Percentiles rank a stretch among this genome's conserved stretches.
These are phyloP conservation scores for Saccharomyces eubayanus DNA, from an alignment of 805 yeast genomes.

Conservation along the genomic window DNA sequence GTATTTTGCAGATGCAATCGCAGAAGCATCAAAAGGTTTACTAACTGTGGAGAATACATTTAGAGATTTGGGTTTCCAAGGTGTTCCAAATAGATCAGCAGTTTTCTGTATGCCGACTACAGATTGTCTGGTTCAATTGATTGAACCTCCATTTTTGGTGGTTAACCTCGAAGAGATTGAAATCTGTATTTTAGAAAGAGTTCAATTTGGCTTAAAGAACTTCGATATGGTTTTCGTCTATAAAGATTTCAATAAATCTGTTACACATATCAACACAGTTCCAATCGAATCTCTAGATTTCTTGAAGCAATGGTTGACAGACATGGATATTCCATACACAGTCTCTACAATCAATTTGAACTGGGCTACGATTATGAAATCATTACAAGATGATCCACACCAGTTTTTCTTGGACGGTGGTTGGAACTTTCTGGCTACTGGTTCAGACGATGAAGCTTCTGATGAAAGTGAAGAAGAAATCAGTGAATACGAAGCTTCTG, in stretches of 20 bases:
- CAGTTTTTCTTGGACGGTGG: slow-evolving; percentile 93
- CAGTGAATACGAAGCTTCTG: slow-evolving; percentile 39
- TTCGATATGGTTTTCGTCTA: slow-evolving; percentile 95
- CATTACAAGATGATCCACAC: slow-evolving; percentile 84
- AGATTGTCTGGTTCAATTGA: slow-evolving; percentile 87
- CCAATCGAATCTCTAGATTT: slow-evolving; percentile 89
- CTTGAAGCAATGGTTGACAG: slow-evolving; percentile 94
- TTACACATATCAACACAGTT: slow-evolving; percentile 86
- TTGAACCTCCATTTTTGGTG: slow-evolving; percentile 92
- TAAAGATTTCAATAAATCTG: slow-evolving; percentile 82
- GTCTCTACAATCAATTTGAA: slow-evolving; percentile 94
- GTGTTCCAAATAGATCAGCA: slow-evolving; percentile 93
- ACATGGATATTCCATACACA: slow-evolving; percentile 89
- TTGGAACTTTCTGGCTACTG: slow-evolving; percentile 89
- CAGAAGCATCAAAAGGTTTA: slow-evolving; percentile 77
- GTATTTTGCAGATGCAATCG: slow-evolving; percentile 79
- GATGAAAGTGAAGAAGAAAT: slow-evolving; percentile 63
- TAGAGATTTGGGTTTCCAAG: slow-evolving; percentile 92
- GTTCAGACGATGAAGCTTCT: slow-evolving; percentile 67
- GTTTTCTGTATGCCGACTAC: slow-evolving; percentile 95
- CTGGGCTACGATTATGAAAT: slow-evolving; percentile 94
- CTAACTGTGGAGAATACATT: slow-evolving; percentile 90
- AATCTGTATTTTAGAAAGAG: slow-evolving; percentile 91
- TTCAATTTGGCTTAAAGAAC: slow-evolving; percentile 92
- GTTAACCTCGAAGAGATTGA: slow-evolving; percentile 88